Evolutionary conservation across 2,329 filamentous ascomycete species (phyloP).

Genomic region (Arthrobotrys sinensis): DNA sequence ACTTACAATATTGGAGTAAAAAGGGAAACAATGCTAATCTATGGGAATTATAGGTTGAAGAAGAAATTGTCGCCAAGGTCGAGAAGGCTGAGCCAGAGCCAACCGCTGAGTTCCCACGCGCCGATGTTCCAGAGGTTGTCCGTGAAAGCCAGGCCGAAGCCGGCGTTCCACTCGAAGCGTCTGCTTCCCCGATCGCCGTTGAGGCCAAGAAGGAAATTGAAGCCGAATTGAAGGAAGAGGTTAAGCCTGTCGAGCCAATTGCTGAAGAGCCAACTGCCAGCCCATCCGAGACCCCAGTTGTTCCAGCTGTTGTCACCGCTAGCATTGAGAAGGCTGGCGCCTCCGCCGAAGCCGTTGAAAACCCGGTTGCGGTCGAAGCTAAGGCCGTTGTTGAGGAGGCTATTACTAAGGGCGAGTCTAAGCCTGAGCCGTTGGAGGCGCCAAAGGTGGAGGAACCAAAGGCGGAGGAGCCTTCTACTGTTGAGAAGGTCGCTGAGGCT

Average conservation of each 20-base stretch:
- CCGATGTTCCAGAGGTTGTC: slow-evolving; percentile 75
- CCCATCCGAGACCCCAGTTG: slow-evolving; percentile 66
- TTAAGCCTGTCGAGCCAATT: slow-evolving; percentile 66
- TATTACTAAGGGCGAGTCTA: slow-evolving; percentile 44
- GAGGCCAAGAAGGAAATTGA: slow-evolving; percentile 80
- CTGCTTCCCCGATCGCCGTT: slow-evolving; percentile 77
- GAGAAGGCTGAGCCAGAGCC: slow-evolving; percentile 44
- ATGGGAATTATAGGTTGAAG: slow-evolving; percentile 46
- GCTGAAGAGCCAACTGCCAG: slow-evolving; percentile 34
- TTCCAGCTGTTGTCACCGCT: slow-evolving; percentile 74
- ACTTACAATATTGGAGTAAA: not conserved
- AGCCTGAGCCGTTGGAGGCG: slow-evolving; percentile 47
- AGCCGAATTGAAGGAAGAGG: slow-evolving; percentile 78
- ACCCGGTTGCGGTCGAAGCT: slow-evolving; percentile 78
- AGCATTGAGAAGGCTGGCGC: slow-evolving; percentile 74
- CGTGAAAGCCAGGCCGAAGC: slow-evolving; percentile 81
- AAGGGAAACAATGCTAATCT: slow-evolving; percentile 18
- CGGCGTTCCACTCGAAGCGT: slow-evolving; percentile 77
- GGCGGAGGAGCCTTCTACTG: slow-evolving; percentile 21
- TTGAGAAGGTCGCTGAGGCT: slow-evolving; percentile 31
- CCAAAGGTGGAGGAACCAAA: slow-evolving; percentile 30
- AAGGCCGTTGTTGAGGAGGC: slow-evolving; percentile 78
- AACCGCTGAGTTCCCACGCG: slow-evolving; percentile 46
- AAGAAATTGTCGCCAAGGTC: slow-evolving; percentile 45
- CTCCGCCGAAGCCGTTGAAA: slow-evolving; percentile 80